Evolutionary conservation across 2,329 filamentous ascomycete genomes (phyloP).

Genomic region (Atkinsonella hypoxylon): DNA sequence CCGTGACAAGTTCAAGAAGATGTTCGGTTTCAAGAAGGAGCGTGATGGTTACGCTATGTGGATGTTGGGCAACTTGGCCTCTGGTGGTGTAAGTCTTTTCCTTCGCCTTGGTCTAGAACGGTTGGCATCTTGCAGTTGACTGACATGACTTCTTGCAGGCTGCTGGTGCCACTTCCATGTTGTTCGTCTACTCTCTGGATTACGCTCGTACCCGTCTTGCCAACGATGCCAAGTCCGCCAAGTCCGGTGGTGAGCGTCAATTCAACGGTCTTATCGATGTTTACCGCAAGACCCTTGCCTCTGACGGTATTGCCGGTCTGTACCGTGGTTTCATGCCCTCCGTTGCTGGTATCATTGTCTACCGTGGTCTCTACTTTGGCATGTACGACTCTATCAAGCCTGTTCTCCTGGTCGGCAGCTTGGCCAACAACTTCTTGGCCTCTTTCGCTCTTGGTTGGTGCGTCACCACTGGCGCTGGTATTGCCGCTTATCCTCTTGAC

Average conservation of each 20-base stretch:
- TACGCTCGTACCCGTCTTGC: conserved; percentile 99
- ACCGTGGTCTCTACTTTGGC: conserved; percentile 99
- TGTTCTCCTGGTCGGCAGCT: conserved; percentile 78
- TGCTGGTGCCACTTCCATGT: conserved; percentile 97
- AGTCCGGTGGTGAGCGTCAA: conserved; percentile 93
- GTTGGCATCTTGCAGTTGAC: not conserved
- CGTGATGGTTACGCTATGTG: conserved; percentile 96
- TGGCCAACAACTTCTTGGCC: conserved; percentile 98
- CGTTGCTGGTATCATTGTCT: conserved; percentile 97
- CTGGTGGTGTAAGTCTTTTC: conserved; percentile 77
- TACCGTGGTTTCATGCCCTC: conserved; percentile 99
- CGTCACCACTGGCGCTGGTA: conserved; percentile 99
- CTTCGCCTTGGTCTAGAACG: too few relatives aligned
- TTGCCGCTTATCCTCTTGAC: conserved; percentile 99
- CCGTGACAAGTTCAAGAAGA: conserved; percentile 99
- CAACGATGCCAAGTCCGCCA: conserved; percentile 99
- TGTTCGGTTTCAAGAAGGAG: conserved; percentile 99
- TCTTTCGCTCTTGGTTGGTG: conserved; percentile 97
- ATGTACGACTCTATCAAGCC: conserved; percentile 99
- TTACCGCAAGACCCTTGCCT: conserved; percentile 99
- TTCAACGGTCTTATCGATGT: conserved; percentile 99
- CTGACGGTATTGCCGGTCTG: conserved; percentile 97
- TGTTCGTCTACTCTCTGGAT: conserved; percentile 99
- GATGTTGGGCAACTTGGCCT: conserved; percentile 99
- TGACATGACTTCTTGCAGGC: conserved; percentile 36